A percentile compares a stretch with the other conserved stretches of the same genome.
These are phyloP conservation scores for Colletotrichum plurivorum DNA, from an alignment of 2,329 filamentous ascomycete species.

Conservation along the genomic window DNA sequence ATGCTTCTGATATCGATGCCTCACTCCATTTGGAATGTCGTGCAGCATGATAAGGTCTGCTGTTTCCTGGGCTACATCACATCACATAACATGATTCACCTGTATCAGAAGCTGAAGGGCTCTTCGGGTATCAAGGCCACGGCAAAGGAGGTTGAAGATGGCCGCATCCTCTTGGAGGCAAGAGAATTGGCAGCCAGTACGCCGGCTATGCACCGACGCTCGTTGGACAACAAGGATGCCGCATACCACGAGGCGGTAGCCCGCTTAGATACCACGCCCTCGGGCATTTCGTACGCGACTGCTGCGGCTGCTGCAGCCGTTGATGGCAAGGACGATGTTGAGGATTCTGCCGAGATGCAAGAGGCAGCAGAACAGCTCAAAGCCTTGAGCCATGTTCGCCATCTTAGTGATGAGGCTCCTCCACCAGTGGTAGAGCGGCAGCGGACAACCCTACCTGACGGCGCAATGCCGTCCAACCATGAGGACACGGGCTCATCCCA, in stretches of 20 bases:
- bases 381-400: constrained; percentile 73
- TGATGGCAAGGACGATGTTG: constrained; percentile 63
- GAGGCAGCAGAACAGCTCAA: constrained; percentile 78
- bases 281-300: constrained; percentile 35
- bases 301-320: constrained; percentile 41
- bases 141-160: constrained; percentile 69
- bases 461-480: constrained; percentile 51
- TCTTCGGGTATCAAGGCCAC: constrained; percentile 60
- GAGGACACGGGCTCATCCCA: constrained; percentile 60
- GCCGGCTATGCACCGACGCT: constrained; percentile 45
- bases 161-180: constrained; percentile 69
- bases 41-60: constrained; percentile 77
- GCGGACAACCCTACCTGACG: constrained; percentile 57
- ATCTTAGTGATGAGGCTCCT: constrained; percentile 51
- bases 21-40: constrained; percentile 72
- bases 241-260: constrained; percentile 30
- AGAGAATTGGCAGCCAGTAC: constrained; percentile 60
- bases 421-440: constrained; percentile 46
- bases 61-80: constrained; percentile 76
- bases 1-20: constrained; percentile 78
- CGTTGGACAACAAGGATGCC: constrained; percentile 37
- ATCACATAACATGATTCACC: constrained; percentile 76
- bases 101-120: constrained; percentile 72
- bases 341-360: constrained; percentile 79
- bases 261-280: constrained; percentile 28